Percentiles rank a stretch among this genome's conserved stretches.
These are phyloP conservation scores for Ceratobasidium sp. DNA, from an alignment of 1,284 basidiomycete genomes.

Conservation along the genomic window DNA sequence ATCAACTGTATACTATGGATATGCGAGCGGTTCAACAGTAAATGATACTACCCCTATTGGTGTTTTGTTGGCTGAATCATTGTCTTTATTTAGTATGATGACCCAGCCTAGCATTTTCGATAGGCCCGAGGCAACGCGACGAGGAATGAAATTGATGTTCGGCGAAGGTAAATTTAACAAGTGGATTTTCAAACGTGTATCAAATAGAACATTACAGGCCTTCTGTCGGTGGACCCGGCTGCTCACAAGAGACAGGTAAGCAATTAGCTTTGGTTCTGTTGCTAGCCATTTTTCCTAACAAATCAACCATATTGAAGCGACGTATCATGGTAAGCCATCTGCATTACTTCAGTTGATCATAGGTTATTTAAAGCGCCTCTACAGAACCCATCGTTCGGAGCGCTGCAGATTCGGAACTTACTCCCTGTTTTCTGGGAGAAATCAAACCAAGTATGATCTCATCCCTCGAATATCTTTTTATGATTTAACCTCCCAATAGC, in stretches of 20 bases:
- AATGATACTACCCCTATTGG: neutral
- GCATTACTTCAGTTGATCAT: too few species aligned
- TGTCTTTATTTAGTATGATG: neutral
- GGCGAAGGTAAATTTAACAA: constrained; percentile 31
- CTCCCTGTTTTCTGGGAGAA: constrained; percentile 46
- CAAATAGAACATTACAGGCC: neutral
- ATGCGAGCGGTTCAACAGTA: constrained; percentile 44
- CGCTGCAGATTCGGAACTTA: constrained; percentile 44
- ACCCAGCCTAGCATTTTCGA: constrained; percentile 2
- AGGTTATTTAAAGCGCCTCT: too few species aligned
- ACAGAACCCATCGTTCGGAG: constrained; percentile 48
- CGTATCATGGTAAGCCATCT: constrained; percentile 43
- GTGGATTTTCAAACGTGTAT: neutral
- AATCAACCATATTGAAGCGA: constrained; percentile 25
- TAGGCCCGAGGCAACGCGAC: neutral
- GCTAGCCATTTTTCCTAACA: too few species aligned
- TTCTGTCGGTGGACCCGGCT: constrained; percentile 21
- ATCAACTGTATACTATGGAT: constrained; percentile 28
- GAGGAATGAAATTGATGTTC: constrained; percentile 12
- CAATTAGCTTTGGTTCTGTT: too few species aligned
- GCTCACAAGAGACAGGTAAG: constrained; percentile 39
- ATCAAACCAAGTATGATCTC: constrained; percentile 39
- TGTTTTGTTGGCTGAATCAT: neutral
- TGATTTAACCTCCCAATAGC: constrained; percentile 16
- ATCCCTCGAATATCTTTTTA: neutral